phyloP scores from a whole-genome alignment of 352 stramenopile genomes.

The Pelagophyceae sp. region DNA sequence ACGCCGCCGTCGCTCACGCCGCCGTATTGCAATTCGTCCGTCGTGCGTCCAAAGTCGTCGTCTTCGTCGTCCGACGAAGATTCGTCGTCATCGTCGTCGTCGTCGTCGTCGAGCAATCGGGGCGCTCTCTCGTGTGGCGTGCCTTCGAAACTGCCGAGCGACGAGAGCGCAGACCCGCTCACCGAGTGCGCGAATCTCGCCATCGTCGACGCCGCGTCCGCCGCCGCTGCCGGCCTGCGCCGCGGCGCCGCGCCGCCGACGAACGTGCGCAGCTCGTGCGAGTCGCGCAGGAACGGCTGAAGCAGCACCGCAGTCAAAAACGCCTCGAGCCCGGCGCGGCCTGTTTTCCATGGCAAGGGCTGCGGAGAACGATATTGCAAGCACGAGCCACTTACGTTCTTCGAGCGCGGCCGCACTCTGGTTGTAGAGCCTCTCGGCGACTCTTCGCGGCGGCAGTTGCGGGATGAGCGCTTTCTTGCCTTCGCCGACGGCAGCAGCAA shows the following conservation, averaged over 20 bases:
- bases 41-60: neutral
- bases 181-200: too few relatives aligned
- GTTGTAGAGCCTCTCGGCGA: neutral
- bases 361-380: too few relatives aligned
- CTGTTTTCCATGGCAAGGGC: neutral
- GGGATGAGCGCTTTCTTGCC: neutral
- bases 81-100: conserved; percentile 5
- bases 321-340: neutral
- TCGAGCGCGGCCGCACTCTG: neutral
- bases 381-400: too few relatives aligned
- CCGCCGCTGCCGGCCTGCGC: neutral
- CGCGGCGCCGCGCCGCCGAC: neutral
- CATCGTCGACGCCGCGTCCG: neutral
- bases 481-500: neutral
- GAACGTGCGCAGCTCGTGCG: neutral
- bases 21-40: too few relatives aligned
- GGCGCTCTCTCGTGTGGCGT: too few relatives aligned
- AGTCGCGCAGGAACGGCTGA: neutral
- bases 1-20: too few relatives aligned
- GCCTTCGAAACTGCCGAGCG: too few relatives aligned
- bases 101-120: too few relatives aligned
- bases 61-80: neutral
- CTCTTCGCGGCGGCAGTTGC: neutral
- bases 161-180: too few relatives aligned
- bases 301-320: neutral